phyloP scores from a whole-genome alignment of 768 basidiomycete genomes.

The Psilocybe subaeruginosa region DNA sequence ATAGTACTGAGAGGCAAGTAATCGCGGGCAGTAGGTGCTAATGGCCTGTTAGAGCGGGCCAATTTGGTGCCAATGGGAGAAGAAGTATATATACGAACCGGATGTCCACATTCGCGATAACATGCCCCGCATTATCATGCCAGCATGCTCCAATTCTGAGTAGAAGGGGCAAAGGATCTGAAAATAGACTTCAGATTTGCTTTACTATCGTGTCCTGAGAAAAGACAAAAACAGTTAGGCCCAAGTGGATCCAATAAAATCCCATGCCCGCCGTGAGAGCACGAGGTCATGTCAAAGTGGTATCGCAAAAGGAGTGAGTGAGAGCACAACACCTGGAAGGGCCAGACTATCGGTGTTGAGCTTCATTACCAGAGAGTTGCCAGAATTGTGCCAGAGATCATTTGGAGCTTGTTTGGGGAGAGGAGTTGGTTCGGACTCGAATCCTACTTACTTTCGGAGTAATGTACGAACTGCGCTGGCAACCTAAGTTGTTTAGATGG shows the following conservation, averaged over 20 bases:
- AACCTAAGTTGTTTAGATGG: no score
- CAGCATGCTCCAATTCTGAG: conserved; percentile 1
- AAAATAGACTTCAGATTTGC: background rate
- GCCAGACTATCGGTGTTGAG: background rate
- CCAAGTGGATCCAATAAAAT: no score
- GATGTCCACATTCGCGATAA: conserved; percentile 17
- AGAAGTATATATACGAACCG: conserved; percentile 22
- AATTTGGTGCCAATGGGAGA: background rate
- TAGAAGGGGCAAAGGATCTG: background rate
- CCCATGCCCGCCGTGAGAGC: background rate
- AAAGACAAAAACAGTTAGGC: background rate
- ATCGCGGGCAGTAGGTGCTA: conserved; percentile 27
- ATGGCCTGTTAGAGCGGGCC: conserved; percentile 15
- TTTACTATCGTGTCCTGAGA: background rate
- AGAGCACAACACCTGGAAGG: background rate
- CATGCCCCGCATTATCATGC: conserved; percentile 3
- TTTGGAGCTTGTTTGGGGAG: no score
- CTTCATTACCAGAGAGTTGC: background rate
- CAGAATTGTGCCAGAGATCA: background rate
- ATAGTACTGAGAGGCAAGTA: conserved; percentile 46
- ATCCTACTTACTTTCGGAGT: no score
- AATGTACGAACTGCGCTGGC: no score
- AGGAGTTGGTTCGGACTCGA: no score
- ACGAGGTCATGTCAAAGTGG: background rate
- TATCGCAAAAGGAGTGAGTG: background rate